Evolutionary conservation across 805 yeast species (phyloP).

Genomic region (Candida namnaoensis): DNA sequence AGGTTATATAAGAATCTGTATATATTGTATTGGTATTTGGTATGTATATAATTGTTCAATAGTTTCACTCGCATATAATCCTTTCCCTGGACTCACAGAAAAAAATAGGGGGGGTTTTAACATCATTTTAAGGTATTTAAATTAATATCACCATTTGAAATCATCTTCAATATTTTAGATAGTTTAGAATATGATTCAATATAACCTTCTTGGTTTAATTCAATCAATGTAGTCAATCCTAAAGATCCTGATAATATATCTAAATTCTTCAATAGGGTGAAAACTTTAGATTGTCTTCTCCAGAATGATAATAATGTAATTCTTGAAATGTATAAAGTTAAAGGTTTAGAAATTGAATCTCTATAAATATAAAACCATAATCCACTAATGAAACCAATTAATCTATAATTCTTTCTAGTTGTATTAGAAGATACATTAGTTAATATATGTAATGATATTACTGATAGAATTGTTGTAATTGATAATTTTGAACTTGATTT

Average conservation of each 20-base stretch:
- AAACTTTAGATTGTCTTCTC: background rate
- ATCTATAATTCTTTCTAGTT: slow-evolving; percentile 1
- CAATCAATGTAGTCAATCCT: background rate
- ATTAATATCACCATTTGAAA: background rate
- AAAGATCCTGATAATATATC: background rate
- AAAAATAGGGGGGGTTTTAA: no score
- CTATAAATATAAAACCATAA: slow-evolving; percentile 3
- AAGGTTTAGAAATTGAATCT: background rate
- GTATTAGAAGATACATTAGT: background rate
- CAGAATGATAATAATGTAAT: background rate
- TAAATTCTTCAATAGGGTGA: background rate
- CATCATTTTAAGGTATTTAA: no score
- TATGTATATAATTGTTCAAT: no score
- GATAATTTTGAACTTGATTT: slow-evolving; percentile 2
- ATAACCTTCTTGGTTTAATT: background rate
- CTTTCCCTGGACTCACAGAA: no score
- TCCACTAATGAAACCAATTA: slow-evolving; percentile 6
- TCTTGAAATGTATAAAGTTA: slow-evolving; percentile 3
- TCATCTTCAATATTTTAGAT: background rate
- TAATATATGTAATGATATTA: slow-evolving; percentile 1
- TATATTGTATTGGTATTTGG: no score
- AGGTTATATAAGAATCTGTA: no score
- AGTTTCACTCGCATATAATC: no score
- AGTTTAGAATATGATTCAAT: background rate
- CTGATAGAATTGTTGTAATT: background rate